phyloP scores from a whole-genome alignment of 75 land plant species.

The Ceratopteris richardii region DNA sequence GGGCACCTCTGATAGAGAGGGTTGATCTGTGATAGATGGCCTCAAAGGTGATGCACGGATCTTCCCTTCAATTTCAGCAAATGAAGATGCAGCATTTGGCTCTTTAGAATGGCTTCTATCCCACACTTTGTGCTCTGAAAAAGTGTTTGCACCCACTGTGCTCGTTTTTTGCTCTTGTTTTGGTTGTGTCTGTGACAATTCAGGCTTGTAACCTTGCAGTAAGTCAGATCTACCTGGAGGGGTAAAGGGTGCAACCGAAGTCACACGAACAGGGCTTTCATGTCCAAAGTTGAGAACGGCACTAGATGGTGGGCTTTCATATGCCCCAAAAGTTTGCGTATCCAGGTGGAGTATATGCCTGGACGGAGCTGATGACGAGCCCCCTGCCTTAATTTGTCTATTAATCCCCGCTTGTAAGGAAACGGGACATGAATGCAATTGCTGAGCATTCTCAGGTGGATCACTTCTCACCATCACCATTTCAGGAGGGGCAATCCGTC shows the following conservation, averaged over 20 bases:
- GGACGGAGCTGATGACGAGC: no score
- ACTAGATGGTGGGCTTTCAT: background rate
- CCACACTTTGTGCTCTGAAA: background rate
- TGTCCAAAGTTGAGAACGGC: slow-evolving; percentile 37
- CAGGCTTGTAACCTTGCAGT: slow-evolving; percentile 20
- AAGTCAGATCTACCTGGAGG: background rate
- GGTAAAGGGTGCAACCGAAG: background rate
- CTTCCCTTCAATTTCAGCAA: background rate
- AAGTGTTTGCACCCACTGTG: background rate
- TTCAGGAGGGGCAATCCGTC: background rate
- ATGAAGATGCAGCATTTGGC: background rate
- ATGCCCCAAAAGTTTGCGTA: background rate
- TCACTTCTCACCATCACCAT: background rate
- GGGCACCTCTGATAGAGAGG: no score
- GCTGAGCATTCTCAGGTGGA: slow-evolving; percentile 1
- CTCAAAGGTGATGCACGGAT: no score
- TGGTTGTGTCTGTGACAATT: background rate
- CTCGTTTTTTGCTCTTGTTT: background rate
- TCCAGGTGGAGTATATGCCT: no score
- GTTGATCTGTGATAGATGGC: no score
- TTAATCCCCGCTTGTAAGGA: no score
- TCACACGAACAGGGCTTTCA: slow-evolving; percentile 39
- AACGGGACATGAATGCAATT: background rate
- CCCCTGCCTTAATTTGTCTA: no score
- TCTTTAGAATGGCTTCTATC: background rate